phyloP scores from a whole-genome alignment of 179 eudicot genomes.

The Silene noctiflora region DNA sequence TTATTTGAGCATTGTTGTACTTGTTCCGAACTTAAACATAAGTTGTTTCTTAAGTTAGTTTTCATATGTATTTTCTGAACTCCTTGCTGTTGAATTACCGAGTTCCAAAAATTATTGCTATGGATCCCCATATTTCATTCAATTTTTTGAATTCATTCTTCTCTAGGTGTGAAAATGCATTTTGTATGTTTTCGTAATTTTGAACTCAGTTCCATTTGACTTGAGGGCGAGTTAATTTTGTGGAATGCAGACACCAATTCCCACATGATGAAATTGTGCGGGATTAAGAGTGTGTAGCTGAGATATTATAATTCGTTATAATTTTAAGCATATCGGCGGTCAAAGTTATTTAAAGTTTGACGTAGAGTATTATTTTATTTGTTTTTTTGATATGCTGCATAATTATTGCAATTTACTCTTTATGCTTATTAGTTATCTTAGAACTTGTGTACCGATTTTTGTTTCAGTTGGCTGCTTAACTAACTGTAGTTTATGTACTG shows the following conservation, averaged over 20 bases:
- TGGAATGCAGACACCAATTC: no score
- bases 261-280: no score
- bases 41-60: not conserved
- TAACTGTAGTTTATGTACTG: not conserved
- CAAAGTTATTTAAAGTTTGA: no score
- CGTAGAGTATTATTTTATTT: not conserved
- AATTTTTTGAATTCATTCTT: not conserved
- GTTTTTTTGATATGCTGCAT: not conserved
- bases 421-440: not conserved
- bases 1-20: not conserved
- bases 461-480: not conserved
- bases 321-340: no score
- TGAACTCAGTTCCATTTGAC: no score
- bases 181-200: no score
- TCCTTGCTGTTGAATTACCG: not conserved
- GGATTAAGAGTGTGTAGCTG: no score
- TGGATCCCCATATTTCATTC: not conserved
- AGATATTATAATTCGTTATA: no score
- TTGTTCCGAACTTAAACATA: not conserved
- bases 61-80: not conserved
- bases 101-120: not conserved
- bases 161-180: not conserved
- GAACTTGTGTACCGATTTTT: not conserved
- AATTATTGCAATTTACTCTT: not conserved
- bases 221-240: no score